Conservation (phyloP, 345 rosid species). For the Citrus hindsii region DNA sequence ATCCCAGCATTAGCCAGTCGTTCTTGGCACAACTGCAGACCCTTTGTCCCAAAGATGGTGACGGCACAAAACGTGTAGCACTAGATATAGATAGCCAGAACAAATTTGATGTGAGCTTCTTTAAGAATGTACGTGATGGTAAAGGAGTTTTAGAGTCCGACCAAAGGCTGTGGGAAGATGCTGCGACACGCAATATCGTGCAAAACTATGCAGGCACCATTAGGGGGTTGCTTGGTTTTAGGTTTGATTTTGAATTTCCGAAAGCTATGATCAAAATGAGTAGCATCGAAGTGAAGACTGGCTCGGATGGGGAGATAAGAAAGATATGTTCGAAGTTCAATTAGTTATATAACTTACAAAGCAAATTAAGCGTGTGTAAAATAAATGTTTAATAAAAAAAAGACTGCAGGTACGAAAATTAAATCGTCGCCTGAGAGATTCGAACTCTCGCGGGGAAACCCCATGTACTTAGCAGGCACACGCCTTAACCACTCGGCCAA, state of each 20-base stretch:
- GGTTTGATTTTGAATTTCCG: constrained; percentile 55
- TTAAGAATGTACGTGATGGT: constrained; percentile 58
- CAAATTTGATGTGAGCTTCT: constrained; percentile 54
- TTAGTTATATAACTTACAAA: constrained; percentile 2
- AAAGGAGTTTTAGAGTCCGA: constrained; percentile 73
- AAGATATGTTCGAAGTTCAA: constrained; percentile 63
- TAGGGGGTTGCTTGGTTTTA: constrained; percentile 54
- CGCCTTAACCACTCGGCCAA: constrained; percentile 47
- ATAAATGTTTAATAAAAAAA: no score
- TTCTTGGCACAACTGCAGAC: constrained; percentile 47
- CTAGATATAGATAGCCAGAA: constrained; percentile 50
- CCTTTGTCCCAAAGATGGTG: constrained; percentile 61
- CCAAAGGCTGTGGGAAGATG: constrained; percentile 66
- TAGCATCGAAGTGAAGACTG: constrained; percentile 65
- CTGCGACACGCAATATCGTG: constrained; percentile 39
- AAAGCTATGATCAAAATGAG: constrained; percentile 82
- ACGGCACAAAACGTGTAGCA: constrained; percentile 51
- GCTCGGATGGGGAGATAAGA: constrained; percentile 57
- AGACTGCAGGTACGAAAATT: no score
- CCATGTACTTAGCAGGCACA: constrained; percentile 68
- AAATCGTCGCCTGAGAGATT: constrained; percentile 66
- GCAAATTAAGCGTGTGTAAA: no score
- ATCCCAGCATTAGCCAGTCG: constrained; percentile 59
- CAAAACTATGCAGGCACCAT: constrained; percentile 49
- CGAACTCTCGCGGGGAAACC: constrained; percentile 77